These are phyloP conservation scores for Nothophoma quercina DNA, from an alignment of 2,329 filamentous ascomycete species.

Conservation along the genomic window DNA sequence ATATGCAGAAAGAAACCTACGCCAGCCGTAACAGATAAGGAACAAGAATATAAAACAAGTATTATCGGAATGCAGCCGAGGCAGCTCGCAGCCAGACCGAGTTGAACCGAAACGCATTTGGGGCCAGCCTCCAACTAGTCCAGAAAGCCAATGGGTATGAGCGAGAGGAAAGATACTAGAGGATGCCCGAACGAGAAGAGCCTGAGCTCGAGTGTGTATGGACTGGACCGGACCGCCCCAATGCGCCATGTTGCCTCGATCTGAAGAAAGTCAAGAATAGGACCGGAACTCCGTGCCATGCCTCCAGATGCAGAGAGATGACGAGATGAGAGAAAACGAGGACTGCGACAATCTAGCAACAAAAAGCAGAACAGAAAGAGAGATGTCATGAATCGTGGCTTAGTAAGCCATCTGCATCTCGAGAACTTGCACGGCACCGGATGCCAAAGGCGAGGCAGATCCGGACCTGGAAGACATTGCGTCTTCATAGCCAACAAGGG, in stretches of 20 bases:
- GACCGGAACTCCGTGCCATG: conserved; percentile 46
- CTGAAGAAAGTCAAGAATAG: conserved; percentile 30
- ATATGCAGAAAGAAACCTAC: conserved; percentile 44
- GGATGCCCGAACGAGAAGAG: conserved; percentile 41
- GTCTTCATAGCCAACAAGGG: conserved; percentile 92
- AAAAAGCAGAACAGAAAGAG: conserved; percentile 26
- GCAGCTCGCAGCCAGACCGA: conserved; percentile 33
- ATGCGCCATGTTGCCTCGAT: conserved; percentile 45
- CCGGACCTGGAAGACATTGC: conserved; percentile 63
- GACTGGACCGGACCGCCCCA: conserved; percentile 44
- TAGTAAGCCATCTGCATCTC: conserved; percentile 56
- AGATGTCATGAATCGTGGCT: conserved; percentile 28
- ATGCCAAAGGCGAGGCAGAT: conserved; percentile 51
- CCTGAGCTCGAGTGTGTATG: conserved; percentile 46
- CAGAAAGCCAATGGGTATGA: conserved; percentile 48
- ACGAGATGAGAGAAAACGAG: conserved; percentile 26
- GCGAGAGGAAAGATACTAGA: conserved; percentile 48
- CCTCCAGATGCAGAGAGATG: conserved; percentile 42
- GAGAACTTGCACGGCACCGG: conserved; percentile 50
- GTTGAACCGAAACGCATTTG: conserved; percentile 40
- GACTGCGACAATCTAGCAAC: conserved; percentile 41
- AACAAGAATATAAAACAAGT: conserved; percentile 30
- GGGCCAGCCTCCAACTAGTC: conserved; percentile 50
- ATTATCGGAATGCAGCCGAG: conserved; percentile 37
- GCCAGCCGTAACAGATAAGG: conserved; percentile 26